Evolutionary conservation across 192 early-diverging fungal genomes (phyloP), one percentile per base, ranked within the genome.

Genomic region (Coemansia sp.): DNA sequence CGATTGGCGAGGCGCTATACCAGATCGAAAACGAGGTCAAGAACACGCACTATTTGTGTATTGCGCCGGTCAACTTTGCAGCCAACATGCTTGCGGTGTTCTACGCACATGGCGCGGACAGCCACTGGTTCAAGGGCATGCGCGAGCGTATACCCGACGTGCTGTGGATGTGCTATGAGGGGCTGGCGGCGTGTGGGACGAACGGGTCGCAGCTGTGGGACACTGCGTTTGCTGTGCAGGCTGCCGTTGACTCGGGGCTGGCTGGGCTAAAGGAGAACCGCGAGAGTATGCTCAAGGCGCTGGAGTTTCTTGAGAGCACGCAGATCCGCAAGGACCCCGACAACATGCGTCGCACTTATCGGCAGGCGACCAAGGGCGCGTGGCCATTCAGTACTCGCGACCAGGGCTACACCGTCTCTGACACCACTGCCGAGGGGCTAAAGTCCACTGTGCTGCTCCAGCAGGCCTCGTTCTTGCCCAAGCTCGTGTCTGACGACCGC

Each of bases 161-260:
- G 64, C 86, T 98, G 87, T 99, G 96, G 96, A 90, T 98, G 90
- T 88, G 91, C 59, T 66, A 79, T 27, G 91, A 93, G 68, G 97
- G 97, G 3, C 89, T 99, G 91, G 92, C 94, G 80, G 93, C 94
- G 83, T 94, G 93, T 73, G 96, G 96, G 11, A 99, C 97, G 16
- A 98, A 99, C 67, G 97, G 97, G 12, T 93, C 91, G 64, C 97
- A 99, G 78, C 80, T 98, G 41, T 99, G 97, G 97, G 97, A 99
- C 78, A 91, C 94, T 3, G 89, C 94, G 1, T 94, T 98, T 81
- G 80, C 89, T 40, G 90, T 90, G 38, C 96, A 97, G 73, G 97
- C 96, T 0, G 77, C 88, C 2, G 84, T 93, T 5, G 97, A 98
- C 57, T 79, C 91, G 7, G 89, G 90, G 10, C 80, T 98, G 38